Evolutionary conservation across 768 basidiomycete genomes (phyloP).

Genomic region (Kwoniella dejecticola): DNA sequence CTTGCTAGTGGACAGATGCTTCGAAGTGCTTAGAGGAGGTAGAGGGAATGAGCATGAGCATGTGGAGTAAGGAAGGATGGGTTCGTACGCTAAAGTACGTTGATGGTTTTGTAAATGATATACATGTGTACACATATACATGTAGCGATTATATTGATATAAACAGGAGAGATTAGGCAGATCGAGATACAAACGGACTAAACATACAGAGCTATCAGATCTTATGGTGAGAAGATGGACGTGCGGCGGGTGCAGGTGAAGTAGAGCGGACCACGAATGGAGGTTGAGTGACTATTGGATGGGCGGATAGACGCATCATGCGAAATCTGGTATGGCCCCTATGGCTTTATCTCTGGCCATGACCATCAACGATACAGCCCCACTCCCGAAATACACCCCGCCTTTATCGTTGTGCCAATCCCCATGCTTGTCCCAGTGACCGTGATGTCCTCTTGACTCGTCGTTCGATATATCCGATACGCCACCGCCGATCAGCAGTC

Average conservation of each 20-base stretch:
- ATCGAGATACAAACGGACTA: too few species aligned
- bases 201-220: too few species aligned
- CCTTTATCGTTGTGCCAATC: slow-evolving; percentile 41
- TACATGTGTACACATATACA: too few species aligned
- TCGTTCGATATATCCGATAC: slow-evolving; percentile 32
- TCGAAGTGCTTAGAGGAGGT: background rate
- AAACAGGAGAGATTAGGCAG: too few species aligned
- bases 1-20: background rate
- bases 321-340: slow-evolving; percentile 7
- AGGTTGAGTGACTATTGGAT: background rate
- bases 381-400: background rate
- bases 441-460: slow-evolving; percentile 25
- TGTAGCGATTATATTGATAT: too few species aligned
- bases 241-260: too few species aligned
- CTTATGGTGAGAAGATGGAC: too few species aligned
- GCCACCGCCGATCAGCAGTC: slow-evolving; percentile 45
- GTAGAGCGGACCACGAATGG: too few species aligned
- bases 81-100: background rate
- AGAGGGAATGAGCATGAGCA: background rate
- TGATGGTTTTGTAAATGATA: too few species aligned
- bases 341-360: slow-evolving; percentile 4
- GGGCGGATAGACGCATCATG: too few species aligned
- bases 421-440: slow-evolving; percentile 50
- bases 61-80: background rate
- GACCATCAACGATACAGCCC: background rate